Percentiles rank a stretch among this genome's conserved stretches.
Evolutionary conservation across 371 early-diverging fungal species (phyloP).

Genomic region (Lichtheimia ramosa): DNA sequence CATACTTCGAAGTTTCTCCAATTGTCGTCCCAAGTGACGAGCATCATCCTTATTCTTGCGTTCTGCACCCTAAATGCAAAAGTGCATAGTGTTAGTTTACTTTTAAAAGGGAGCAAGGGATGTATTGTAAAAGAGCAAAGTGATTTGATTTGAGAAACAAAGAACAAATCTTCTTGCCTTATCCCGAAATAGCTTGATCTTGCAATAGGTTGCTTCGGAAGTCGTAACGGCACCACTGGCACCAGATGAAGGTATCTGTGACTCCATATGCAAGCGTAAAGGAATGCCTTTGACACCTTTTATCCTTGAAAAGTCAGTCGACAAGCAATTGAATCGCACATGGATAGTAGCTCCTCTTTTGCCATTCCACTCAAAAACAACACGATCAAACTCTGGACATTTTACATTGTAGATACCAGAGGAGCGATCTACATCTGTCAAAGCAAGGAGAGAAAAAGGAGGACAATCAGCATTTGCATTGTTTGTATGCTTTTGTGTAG

Average conservation of each 20-base stretch:
- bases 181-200: slow-evolving; percentile 7
- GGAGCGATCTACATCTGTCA: slow-evolving; percentile 18
- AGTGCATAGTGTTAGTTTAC: background rate
- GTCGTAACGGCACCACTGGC: background rate
- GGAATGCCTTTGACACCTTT: slow-evolving; percentile 82
- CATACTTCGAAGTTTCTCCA: slow-evolving; percentile 53
- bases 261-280: slow-evolving; percentile 58
- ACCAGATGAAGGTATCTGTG: background rate
- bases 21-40: slow-evolving; percentile 55
- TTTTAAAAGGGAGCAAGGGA: background rate
- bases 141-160: background rate
- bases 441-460: background rate
- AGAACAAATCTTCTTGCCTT: slow-evolving; percentile 4
- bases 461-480: background rate
- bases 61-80: slow-evolving; percentile 49
- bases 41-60: slow-evolving; percentile 64
- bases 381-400: slow-evolving; percentile 60
- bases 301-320: slow-evolving; percentile 74
- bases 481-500: slow-evolving; percentile 42
- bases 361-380: slow-evolving; percentile 69
- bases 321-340: slow-evolving; percentile 70
- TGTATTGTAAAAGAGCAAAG: background rate
- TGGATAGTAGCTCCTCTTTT: slow-evolving; percentile 61
- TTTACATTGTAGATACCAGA: slow-evolving; percentile 51
- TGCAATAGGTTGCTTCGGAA: slow-evolving; percentile 11